Percentiles rank a stretch among this genome's conserved stretches.
Evolutionary conservation across 163 green algal genomes (phyloP).

Genomic region (Volvox carteri): DNA sequence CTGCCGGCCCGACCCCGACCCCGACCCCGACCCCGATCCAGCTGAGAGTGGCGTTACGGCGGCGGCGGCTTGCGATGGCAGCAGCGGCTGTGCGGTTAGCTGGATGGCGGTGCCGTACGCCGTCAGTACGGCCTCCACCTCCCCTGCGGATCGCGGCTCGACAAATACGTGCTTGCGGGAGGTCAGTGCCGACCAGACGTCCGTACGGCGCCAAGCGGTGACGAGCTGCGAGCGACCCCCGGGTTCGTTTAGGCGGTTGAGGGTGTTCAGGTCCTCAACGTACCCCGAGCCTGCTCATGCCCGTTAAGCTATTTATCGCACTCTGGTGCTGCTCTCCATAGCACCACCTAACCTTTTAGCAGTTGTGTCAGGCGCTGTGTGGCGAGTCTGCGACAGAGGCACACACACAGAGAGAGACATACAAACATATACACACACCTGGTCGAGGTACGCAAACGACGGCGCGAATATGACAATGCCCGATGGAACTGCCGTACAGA

Average conservation of each 20-base stretch:
- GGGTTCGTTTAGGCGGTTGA: neutral
- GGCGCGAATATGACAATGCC: slow-evolving; percentile 95
- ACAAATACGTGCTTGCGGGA: slow-evolving; percentile 65
- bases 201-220: slow-evolving; percentile 56
- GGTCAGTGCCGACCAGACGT: slow-evolving; percentile 53
- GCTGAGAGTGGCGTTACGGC: neutral
- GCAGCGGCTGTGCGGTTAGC: neutral
- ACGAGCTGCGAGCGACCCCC: slow-evolving; percentile 22
- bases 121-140: slow-evolving; percentile 86
- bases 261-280: no score
- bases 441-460: slow-evolving; percentile 85
- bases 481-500: slow-evolving; percentile 84
- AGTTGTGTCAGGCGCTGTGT: no score
- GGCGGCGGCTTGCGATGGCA: neutral
- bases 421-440: slow-evolving; percentile 64
- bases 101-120: slow-evolving; percentile 74
- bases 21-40: neutral
- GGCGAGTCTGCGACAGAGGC: no score
- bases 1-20: neutral
- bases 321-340: no score
- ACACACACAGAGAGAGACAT: no score
- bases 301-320: no score
- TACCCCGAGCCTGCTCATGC: no score
- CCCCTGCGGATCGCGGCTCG: slow-evolving; percentile 78
- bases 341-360: no score